Evolutionary conservation across 2,329 filamentous ascomycete genomes (phyloP), one percentile per base, ranked within the genome.

Genomic region (Ceratocystis ficicola): DNA sequence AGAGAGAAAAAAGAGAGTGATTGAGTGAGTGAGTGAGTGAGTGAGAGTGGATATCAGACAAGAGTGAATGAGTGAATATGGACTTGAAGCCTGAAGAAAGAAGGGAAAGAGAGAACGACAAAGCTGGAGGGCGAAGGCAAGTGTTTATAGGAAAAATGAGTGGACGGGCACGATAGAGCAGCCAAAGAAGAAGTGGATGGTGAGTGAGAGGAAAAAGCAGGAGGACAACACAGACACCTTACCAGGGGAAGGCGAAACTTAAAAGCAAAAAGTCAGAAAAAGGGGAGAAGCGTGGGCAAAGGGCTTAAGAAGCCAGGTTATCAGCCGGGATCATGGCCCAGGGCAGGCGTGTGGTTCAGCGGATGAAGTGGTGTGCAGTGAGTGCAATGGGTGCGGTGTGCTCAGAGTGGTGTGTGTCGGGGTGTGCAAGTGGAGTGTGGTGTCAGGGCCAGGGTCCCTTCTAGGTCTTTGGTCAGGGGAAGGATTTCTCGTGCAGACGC

Each of bases 241-340:
- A 46, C 48, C 66, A 67, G 66, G 66, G 66, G 46, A 41, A 50
- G 36, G 44, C 63, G 46, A 59, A 67, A 65, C 59, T 67, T 67
- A 67, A 65, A 62, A 67, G 62, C 36, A 25, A 64, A 64, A 57
- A 30, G 41, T 36, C 36, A 30, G 59, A 57, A 64, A 55, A 64
- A 57, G 50, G 63, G 44, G 50, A 57, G 8, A 22, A 36, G 50
- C 8, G 30, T n/a, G 41, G 22, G 22, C 41, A 62, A 62, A 36
- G 55, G 17, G 15, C 30, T 36, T 59, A n/a, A 59, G 55, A 28
- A 36, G 28, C 12, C 17, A 59, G 5, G 25, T 8, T n/a, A 8
- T 32, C 17, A 15, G 36, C 55, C 10, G 55, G 55, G 55, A 59
- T 59, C 28, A 59, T 36, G 55, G 55, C 55, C 55, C 3, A n/a